Evolutionary conservation across 345 rosid species (phyloP), one percentile per base, ranked within the genome.

Genomic region (Eucalyptus guilfoylei): DNA sequence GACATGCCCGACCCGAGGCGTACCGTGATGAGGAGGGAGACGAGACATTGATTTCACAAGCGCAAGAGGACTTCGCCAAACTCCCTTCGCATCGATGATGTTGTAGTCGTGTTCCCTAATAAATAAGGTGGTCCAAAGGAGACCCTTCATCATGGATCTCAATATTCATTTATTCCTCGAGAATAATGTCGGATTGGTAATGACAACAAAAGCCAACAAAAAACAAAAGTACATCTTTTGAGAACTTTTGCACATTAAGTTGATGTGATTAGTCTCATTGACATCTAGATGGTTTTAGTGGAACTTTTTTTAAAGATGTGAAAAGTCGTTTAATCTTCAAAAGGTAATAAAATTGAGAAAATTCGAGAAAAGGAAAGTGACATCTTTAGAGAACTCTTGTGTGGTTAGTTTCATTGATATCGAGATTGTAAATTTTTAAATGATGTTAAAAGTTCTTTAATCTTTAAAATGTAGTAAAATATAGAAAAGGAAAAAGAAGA

Each of bases 21-120:
- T 94, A 93, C 60, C 92, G 96, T 3, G 98, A 96, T 80, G 91
- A 93, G 87, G 96, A 96, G 96, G 96, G 93, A 24, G 98, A 94
- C 87, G 89, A 96, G 52, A 89, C 93, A 88, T 89, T 93, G 92
- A 87, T 95, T 86, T 86, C 85, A 52, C 92, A 93, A 92, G 96
- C 97, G 21, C 86, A 91, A 32, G 89, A 94, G 87, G 97, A 96
- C 90, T 93, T 95, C 49, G 83, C 87, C 24, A 92, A 89, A 45
- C 89, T 90, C 89, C 80, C 89, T 88, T 49, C 54, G 23, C 23
- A 48, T 30, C 88, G 45, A 47, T 67, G 44, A 54, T 17, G 16
- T 10, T 37, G 48, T 47, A 45, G 32, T 34, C 28, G 4, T 47
- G 37, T 72, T 14, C 21, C 30, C 48, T 64, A 64, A 40, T 76